Percentiles rank a stretch among this genome's conserved stretches.
Evolutionary conservation across 2,329 filamentous ascomycete species (phyloP).

Genomic region (Berkeleyomyces basicola): DNA sequence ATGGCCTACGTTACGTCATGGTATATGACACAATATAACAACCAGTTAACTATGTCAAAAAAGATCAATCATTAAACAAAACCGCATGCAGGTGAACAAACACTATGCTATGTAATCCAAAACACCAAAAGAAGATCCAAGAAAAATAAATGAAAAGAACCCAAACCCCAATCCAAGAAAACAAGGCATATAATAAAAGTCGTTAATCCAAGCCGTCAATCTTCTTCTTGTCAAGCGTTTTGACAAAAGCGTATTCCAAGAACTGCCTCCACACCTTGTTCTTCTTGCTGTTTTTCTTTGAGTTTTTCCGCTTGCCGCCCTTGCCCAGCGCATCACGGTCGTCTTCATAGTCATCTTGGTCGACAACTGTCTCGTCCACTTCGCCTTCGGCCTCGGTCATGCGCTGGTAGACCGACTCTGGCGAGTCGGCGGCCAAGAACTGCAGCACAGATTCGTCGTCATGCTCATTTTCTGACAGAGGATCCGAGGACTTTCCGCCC

Average conservation of each 20-base stretch:
- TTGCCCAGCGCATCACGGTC: constrained; percentile 19
- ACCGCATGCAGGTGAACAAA: not conserved
- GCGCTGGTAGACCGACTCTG: not conserved
- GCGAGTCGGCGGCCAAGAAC: not conserved
- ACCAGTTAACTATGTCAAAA: not conserved
- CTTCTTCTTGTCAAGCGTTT: constrained; percentile 49
- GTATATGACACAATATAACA: not conserved
- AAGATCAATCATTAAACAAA: not conserved
- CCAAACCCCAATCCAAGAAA: not conserved
- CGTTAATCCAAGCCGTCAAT: constrained; percentile 30
- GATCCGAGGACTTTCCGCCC: not conserved
- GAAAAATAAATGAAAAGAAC: not conserved
- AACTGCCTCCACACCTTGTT: constrained; percentile 67
- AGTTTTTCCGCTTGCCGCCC: constrained; percentile 21
- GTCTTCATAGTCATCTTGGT: constrained; percentile 18
- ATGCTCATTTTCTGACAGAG: not conserved
- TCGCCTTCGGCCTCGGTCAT: constrained; percentile 16
- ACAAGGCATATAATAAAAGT: not conserved
- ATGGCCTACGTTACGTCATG: too few species aligned
- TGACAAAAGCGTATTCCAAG: constrained; percentile 61
- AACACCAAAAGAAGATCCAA: not conserved
- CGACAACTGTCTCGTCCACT: constrained; percentile 14
- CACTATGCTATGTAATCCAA: not conserved
- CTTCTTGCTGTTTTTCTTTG: constrained; percentile 35
- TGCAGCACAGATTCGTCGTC: not conserved